These are phyloP conservation scores for Naematelia encephala DNA, from an alignment of 768 basidiomycete genomes.

Conservation along the genomic window DNA sequence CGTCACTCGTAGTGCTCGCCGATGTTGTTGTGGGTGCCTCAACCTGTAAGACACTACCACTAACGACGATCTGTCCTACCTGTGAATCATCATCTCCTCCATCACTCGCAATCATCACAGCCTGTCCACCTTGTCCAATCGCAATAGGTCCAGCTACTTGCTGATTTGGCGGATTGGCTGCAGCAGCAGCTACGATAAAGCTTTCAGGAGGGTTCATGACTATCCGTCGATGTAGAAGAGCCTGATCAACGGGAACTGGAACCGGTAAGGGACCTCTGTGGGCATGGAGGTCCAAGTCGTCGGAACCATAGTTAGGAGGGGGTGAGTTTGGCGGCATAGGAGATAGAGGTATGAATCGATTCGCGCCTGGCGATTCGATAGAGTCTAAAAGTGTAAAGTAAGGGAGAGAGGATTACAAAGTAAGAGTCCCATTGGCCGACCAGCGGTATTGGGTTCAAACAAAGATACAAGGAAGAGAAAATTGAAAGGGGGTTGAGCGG, in stretches of 20 bases:
- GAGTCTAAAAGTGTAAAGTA: background rate
- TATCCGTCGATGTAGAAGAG: conserved; percentile 14
- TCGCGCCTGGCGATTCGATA: conserved; percentile 17
- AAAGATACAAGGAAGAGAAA: background rate
- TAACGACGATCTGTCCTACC: background rate
- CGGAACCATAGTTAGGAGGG: no score
- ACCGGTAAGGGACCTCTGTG: no score
- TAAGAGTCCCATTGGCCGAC: conserved; percentile 8
- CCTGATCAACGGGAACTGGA: no score
- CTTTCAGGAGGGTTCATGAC: conserved; percentile 39
- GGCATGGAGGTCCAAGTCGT: no score
- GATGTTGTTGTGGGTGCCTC: background rate
- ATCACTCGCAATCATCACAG: conserved; percentile 19
- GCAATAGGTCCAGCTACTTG: conserved; percentile 23
- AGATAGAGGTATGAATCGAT: background rate
- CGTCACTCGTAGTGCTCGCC: background rate
- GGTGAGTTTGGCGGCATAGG: conserved; percentile 3
- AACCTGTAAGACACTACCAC: background rate
- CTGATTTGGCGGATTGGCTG: background rate
- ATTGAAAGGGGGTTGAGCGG: background rate
- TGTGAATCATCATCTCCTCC: background rate
- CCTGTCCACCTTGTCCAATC: conserved; percentile 31
- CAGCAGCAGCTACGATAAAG: conserved; percentile 30
- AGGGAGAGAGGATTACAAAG: conserved; percentile 4
- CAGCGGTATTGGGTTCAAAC: conserved; percentile 4